phyloP scores from a whole-genome alignment of 305 asterid species.

The Plantago coronopus region DNA sequence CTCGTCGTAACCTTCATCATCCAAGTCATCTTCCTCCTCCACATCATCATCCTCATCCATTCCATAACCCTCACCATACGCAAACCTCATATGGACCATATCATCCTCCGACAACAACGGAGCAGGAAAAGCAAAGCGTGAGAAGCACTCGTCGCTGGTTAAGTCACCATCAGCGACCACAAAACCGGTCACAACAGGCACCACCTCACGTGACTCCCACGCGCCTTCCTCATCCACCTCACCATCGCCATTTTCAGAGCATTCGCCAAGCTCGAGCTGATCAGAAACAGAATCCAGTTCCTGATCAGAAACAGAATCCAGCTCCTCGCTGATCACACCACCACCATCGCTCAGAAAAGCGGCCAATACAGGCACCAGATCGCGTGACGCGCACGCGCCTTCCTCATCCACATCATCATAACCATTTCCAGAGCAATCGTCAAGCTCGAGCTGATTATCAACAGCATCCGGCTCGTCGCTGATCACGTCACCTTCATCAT shows the following conservation, averaged over 20 bases:
- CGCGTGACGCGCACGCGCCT: conserved; percentile 18
- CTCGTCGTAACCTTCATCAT: conserved; percentile 38
- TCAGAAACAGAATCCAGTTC: no score
- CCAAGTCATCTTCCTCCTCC: conserved; percentile 22
- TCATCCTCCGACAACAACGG: no score
- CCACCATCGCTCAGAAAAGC: conserved; percentile 22
- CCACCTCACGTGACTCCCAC: no score
- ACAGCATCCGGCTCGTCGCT: conserved; percentile 6
- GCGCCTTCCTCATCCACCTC: not conserved
- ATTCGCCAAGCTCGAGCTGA: conserved; percentile 27
- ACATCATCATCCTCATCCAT: conserved; percentile 7
- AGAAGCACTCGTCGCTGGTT: no score
- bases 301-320: no score
- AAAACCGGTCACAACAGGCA: no score
- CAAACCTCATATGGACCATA: not conserved
- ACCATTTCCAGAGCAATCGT: no score
- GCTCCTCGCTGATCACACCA: conserved; percentile 25
- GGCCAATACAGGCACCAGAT: not conserved
- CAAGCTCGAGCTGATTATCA: no score
- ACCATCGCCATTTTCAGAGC: not conserved
- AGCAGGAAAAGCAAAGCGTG: no score
- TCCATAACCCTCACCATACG: conserved; percentile 14
- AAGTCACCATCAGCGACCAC: no score
- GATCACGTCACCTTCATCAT: not conserved
- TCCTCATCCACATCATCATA: not conserved